Percentiles rank a stretch among this genome's conserved stretches.
phyloP scores from a whole-genome alignment of 345 rosid genomes.

The Bruguiera parviflora region DNA sequence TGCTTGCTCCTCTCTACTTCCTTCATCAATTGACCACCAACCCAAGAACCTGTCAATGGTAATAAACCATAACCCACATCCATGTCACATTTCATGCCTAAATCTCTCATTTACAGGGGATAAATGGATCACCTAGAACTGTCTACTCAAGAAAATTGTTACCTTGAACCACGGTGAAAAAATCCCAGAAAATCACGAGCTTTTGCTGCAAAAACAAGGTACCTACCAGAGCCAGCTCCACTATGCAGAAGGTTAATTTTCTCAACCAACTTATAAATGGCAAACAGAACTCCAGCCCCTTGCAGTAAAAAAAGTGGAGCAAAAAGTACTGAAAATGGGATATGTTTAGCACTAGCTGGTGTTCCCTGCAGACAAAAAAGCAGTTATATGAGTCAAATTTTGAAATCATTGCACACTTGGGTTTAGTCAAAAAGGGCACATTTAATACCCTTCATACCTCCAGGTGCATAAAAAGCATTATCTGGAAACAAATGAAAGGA shows the following conservation, averaged over 20 bases:
- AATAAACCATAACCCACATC: slow-evolving; percentile 13
- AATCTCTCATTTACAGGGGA: not conserved
- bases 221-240: slow-evolving; percentile 47
- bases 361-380: slow-evolving; percentile 54
- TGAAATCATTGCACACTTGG: not conserved
- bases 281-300: slow-evolving; percentile 77
- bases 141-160: slow-evolving; percentile 12
- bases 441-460: slow-evolving; percentile 48
- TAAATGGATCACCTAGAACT: slow-evolving; percentile 4
- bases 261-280: slow-evolving; percentile 60
- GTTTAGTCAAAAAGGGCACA: not conserved
- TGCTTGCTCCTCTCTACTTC: slow-evolving; percentile 84
- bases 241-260: slow-evolving; percentile 41
- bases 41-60: slow-evolving; percentile 60
- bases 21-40: slow-evolving; percentile 99
- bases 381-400: slow-evolving; percentile 7
- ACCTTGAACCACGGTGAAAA: slow-evolving; percentile 83
- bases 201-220: slow-evolving; percentile 42
- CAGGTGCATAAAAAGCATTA: slow-evolving; percentile 80
- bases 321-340: slow-evolving; percentile 51
- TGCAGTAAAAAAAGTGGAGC: slow-evolving; percentile 70
- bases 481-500: slow-evolving; percentile 64
- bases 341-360: slow-evolving; percentile 59
- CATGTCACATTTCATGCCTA: slow-evolving; percentile 4
- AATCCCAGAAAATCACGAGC: slow-evolving; percentile 65